Percentiles rank a stretch among this genome's conserved stretches.
These are phyloP conservation scores for Tylopilus balloui DNA, from an alignment of 768 basidiomycete species.

Conservation along the genomic window DNA sequence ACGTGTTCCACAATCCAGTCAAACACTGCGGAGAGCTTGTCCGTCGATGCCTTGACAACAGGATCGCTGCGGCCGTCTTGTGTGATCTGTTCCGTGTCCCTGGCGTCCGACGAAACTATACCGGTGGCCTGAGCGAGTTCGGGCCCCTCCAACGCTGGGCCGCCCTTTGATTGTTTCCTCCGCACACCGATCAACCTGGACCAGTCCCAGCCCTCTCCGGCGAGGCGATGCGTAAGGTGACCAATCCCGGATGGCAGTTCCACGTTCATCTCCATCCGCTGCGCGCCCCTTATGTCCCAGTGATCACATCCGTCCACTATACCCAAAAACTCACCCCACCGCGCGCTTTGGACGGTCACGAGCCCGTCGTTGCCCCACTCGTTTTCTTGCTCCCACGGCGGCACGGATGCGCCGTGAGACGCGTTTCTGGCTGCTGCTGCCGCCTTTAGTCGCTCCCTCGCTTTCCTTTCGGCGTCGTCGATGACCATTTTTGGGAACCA, in stretches of 20 bases:
- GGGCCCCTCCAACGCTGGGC: constrained; percentile 33
- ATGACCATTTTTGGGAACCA: constrained; percentile 96
- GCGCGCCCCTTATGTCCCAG: constrained; percentile 90
- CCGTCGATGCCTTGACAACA: constrained; percentile 61
- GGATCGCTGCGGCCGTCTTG: constrained; percentile 44
- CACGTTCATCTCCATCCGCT: constrained; percentile 67
- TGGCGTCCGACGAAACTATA: constrained; percentile 5
- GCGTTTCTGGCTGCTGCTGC: neutral
- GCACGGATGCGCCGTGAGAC: constrained; percentile 18
- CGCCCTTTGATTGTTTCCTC: constrained; percentile 50
- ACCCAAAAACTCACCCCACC: constrained; percentile 96
- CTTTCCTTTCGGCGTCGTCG: constrained; percentile 72
- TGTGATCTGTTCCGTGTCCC: constrained; percentile 16
- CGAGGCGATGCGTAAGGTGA: constrained; percentile 29
- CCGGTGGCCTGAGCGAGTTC: constrained; percentile 25
- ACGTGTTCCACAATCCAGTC: constrained; percentile 79
- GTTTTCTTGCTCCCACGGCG: constrained; percentile 47
- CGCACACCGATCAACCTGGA: constrained; percentile 55
- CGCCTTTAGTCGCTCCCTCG: constrained; percentile 43
- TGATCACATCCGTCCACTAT: constrained; percentile 89
- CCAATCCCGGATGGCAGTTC: constrained; percentile 52
- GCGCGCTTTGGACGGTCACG: constrained; percentile 86
- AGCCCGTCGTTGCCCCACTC: constrained; percentile 89
- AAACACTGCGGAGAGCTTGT: constrained; percentile 67
- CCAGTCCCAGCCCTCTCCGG: constrained; percentile 59